Evolutionary conservation across 768 basidiomycete species (phyloP), one percentile per base, ranked within the genome.

Genomic region (Lactarius pseudohatsudake): DNA sequence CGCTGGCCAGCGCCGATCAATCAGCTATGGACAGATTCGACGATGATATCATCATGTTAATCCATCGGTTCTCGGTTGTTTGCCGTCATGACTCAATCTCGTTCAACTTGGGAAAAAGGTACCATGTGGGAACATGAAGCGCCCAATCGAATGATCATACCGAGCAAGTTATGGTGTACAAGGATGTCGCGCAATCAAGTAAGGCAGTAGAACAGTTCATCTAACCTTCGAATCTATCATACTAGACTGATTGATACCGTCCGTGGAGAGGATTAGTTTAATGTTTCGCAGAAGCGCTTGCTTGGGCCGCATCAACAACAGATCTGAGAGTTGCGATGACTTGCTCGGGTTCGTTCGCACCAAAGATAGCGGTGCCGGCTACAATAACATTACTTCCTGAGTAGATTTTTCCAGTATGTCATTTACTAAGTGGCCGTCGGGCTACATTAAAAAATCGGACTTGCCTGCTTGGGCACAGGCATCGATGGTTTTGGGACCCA

Each of bases 341-440:
- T 45, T 85, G 78, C 54, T 87, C 87, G 0, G 97, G 91, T 72
- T 88, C 81, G n/a, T 83, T 73, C 2, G 94, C 88, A 50, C 84
- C 85, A 74, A 98, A 98, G 67, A 99, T 90, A 7, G 96, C 95
- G 8, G 96, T 98, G 15, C 97, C 97, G 15, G 97, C 96, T 34
- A 99, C 97, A 61, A 98, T 94, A 70, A 99, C 95, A 73, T 99
- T 99, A 78, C 94, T 95, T 26, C 96, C 96, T 96, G 70, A 13
- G 10, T 16, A 45, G 40, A 10, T 41, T 28, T 56, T 32, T 15
- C 22, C 53, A 4, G 53, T 43, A 6, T 61, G n/a, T 20, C 10
- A 13, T 26, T 36, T 38, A 22, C 34, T 18, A 32, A 22, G 53
- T 59, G 18, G 26, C 54, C 40, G 11, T 13, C 22, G 30, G 53